Evolutionary conservation across 495 filamentous ascomycete species (phyloP), one percentile per base, ranked within the genome.

Genomic region (Pseudomonodictys pantanalensis): DNA sequence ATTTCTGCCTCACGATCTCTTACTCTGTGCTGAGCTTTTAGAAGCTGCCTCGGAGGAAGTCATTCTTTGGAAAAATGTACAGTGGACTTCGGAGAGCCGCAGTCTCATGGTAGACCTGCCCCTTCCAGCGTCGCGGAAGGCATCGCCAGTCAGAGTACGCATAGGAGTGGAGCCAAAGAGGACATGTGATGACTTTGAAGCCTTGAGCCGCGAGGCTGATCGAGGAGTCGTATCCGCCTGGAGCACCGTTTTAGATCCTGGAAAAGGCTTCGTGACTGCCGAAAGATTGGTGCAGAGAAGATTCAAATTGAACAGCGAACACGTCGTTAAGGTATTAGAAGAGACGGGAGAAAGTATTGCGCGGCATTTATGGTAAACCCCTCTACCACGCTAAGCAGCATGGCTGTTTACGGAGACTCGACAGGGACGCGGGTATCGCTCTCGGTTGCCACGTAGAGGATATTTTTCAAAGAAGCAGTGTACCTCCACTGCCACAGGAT

Each of bases 271-370:
- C 0, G 56, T 62, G 0, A 71, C 75, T 11, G 75, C 78, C 0
- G 77, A 77, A n/a, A 77, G 74, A 29, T 68, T 76, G 43, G 75
- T 88, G 15, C 76, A 83, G 53, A 76, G 83, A 51, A 74, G 81
- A 0, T 76, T 89, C 53, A 61, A 32, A 10, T 32, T 51, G 18
- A 30, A 45, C 4, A 51, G 49, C 17, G 49, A 64, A 26, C 55
- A 62, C 6, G 52, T 60, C 3, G 64, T 83, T 35, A 66, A 58
- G 48, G 81, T 97, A 20, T 88, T 87, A 76, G 93, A 98, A 67
- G 92, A 97, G 58, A 91, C 91, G 1, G 92, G 92, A 6, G 91
- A 97, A 69, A 96, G 89, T 69, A 96, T 98, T 65, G 92, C 92
- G 15, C 81, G 91, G 15, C 93, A 98, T 73, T 83, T 97, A 44